Base-by-base conservation (phyloP, 2,329 filamentous ascomycete species). In the Apiospora saccharicola region DNA sequence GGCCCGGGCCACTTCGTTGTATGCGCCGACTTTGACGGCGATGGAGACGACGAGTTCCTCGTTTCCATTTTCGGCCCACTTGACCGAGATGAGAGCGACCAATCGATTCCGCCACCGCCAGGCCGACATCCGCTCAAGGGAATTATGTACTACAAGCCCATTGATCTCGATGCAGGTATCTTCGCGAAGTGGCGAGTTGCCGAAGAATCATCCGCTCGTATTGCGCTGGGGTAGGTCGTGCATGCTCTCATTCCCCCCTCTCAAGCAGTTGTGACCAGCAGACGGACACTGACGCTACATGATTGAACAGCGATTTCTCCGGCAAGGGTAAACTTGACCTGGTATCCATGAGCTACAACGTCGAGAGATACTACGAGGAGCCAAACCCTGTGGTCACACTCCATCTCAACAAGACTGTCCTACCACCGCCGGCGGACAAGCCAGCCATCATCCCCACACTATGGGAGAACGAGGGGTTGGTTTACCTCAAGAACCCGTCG, bases 21-120 rank as follows among this genome's bases (percentile, higher is more conserved):
- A 19, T 46, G 44, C 19, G 44, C 44, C 14, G 44, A 46, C 7
- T 46, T 46, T 14, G 44, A 46, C 44, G 75, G 73, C 67, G 76
- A 77, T 72, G 76, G 76, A 4, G 72, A 75, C 30, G 76, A 77
- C 67, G 76, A 77, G 51, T 77, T 72, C 34, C 68, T 77, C 30
- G 64, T 77, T n/a, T 72, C 75, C 4, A 24, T 76, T 13, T 74
- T 77, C 43, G 76, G 76, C 30, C 68, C 73, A 4, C n/a, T 67
- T 22, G 71, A 73, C 13, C 51, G 72, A 46, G 75, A 72, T 64
- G 30, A 68, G n/a, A 22, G 22, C 3, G 44, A 19, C 14, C 4
- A 46, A 12, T 24, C n/a, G 7, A 43, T 7, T 26, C 22, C 49
- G 16, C 5, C 19, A 44, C 51, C n/a, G 19, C 73, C 12, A 14